These are phyloP conservation scores for Simplicillium aogashimaense DNA, from an alignment of 2,329 filamentous ascomycete species.

Conservation along the genomic window DNA sequence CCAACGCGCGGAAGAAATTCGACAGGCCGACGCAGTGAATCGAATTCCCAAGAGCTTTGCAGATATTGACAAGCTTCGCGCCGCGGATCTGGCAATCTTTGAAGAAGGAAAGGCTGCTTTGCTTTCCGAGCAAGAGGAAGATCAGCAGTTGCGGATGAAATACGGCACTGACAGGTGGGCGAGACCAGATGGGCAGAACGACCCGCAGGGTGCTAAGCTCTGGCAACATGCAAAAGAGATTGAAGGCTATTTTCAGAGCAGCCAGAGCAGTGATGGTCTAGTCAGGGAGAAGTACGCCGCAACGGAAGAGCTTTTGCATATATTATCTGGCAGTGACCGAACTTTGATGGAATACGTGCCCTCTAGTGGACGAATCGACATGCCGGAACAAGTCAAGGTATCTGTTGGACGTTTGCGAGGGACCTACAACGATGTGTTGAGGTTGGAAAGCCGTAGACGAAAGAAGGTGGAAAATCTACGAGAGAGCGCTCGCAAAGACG, in stretches of 20 bases:
- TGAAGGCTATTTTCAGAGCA: conserved; percentile 70
- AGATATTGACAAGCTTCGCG: conserved; percentile 83
- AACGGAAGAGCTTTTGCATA: conserved; percentile 62
- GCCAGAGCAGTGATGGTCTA: conserved; percentile 42
- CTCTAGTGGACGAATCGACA: conserved; percentile 66
- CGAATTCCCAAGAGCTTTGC: conserved; percentile 70
- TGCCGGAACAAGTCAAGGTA: conserved; percentile 71
- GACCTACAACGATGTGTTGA: conserved; percentile 73
- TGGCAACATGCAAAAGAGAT: conserved; percentile 71
- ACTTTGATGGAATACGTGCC: conserved; percentile 84
- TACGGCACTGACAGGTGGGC: conserved; percentile 84
- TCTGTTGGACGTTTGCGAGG: conserved; percentile 69
- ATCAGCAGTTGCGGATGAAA: conserved; percentile 62
- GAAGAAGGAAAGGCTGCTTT: conserved; percentile 75
- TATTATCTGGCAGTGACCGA: conserved; percentile 71
- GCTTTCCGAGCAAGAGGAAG: conserved; percentile 72
- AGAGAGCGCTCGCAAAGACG: conserved; percentile 74
- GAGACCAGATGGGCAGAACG: conserved; percentile 58
- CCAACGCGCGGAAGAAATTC: conserved; percentile 87
- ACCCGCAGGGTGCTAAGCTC: conserved; percentile 57
- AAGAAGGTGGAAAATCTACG: conserved; percentile 71
- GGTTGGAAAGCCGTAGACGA: conserved; percentile 70
- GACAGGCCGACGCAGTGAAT: conserved; percentile 78
- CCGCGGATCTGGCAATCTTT: conserved; percentile 67
- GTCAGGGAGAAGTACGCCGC: conserved; percentile 72